Percentiles rank a stretch among this genome's conserved stretches.
These are phyloP conservation scores for Serendipita sp. DNA, from an alignment of 768 basidiomycete genomes.

Conservation along the genomic window DNA sequence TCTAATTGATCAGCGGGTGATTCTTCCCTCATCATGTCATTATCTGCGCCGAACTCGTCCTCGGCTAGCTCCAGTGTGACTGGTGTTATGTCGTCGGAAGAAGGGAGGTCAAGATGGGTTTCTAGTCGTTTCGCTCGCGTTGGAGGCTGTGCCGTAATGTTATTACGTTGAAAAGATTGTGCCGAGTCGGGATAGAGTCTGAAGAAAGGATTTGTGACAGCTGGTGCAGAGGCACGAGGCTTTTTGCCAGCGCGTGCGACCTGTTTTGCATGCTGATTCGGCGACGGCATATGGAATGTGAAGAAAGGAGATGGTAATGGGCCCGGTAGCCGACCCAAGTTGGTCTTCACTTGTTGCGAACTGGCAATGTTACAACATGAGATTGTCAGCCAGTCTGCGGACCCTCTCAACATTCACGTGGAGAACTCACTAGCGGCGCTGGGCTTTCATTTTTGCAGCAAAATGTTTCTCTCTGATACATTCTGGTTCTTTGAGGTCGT, in stretches of 20 bases:
- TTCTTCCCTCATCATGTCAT: neutral
- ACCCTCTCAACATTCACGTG: neutral
- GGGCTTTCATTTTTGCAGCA: neutral
- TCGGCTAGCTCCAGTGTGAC: neutral
- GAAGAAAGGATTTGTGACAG: neutral
- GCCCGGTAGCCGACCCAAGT: neutral
- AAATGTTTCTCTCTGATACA: neutral
- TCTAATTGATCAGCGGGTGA: neutral
- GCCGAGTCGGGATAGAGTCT: neutral
- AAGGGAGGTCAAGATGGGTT: neutral
- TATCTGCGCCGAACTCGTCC: neutral
- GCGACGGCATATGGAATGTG: neutral
- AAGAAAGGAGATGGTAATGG: slow-evolving; percentile 1
- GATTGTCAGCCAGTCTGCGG: neutral
- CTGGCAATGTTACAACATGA: neutral
- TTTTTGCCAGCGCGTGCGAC: neutral
- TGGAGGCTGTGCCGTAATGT: neutral
- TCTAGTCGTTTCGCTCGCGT: neutral
- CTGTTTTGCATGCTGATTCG: too few relatives aligned
- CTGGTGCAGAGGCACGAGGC: neutral
- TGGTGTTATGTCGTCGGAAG: neutral
- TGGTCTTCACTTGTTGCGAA: neutral
- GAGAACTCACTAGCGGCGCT: neutral
- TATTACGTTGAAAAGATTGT: neutral
- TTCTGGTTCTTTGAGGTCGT: neutral